Conservation (phyloP, 2,329 filamentous ascomycete species). For the Penicillium glabrum region DNA sequence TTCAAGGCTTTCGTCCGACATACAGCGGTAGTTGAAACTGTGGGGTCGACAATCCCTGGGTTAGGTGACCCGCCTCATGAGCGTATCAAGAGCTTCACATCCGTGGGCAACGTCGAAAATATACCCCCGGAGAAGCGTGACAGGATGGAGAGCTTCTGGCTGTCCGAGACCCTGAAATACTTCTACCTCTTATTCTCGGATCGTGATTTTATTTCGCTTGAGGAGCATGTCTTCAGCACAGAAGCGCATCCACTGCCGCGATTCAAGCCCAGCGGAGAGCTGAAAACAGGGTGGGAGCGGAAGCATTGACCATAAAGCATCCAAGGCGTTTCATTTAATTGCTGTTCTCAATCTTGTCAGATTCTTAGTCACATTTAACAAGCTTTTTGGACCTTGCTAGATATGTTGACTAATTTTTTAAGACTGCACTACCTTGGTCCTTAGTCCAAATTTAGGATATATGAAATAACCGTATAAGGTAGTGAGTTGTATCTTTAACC, state of each 20-base stretch:
- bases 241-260: conserved; percentile 88
- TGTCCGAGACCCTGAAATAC: conserved; percentile 97
- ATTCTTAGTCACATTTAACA: background rate
- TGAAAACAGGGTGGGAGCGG: conserved; percentile 43
- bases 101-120: conserved; percentile 70
- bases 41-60: conserved; percentile 11
- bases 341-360: background rate
- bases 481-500: too few species aligned
- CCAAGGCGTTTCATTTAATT: background rate
- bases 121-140: conserved; percentile 71
- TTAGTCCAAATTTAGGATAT: too few species aligned
- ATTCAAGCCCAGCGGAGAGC: conserved; percentile 67
- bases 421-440: background rate
- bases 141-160: conserved; percentile 99
- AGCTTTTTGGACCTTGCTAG: background rate
- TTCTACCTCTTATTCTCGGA: conserved; percentile 93
- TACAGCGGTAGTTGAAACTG: conserved; percentile 73
- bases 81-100: conserved; percentile 68
- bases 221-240: conserved; percentile 90
- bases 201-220: conserved; percentile 76
- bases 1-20: conserved; percentile 88
- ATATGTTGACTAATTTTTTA: background rate
- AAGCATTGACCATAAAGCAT: conserved; percentile 18
- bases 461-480: too few species aligned
- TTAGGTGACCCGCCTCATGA: conserved; percentile 5